Conservation (phyloP, 352 stramenopile species). For the Phytophthora pistaciae region DNA sequence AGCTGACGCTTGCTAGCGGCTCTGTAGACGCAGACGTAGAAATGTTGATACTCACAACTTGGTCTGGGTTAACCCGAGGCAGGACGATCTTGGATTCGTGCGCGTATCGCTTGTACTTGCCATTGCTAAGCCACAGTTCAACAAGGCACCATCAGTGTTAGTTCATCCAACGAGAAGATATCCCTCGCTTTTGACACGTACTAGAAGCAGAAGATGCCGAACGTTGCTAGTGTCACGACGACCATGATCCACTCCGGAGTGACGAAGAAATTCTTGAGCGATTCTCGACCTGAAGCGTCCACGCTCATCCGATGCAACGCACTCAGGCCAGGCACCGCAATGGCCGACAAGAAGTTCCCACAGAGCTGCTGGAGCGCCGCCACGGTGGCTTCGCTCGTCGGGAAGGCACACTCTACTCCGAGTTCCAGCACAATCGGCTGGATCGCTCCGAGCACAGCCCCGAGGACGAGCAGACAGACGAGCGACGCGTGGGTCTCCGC, state of each 20-base stretch:
- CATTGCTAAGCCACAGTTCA: slow-evolving; percentile 42
- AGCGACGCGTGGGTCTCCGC: slow-evolving; percentile 34
- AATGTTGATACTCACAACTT: neutral
- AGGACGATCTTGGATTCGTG: slow-evolving; percentile 39
- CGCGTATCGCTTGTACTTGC: slow-evolving; percentile 62
- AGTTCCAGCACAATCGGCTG: slow-evolving; percentile 78
- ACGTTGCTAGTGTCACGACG: slow-evolving; percentile 43
- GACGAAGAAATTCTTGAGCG: slow-evolving; percentile 52
- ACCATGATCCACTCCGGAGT: slow-evolving; percentile 68
- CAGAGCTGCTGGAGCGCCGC: slow-evolving; percentile 77
- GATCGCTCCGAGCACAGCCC: slow-evolving; percentile 64
- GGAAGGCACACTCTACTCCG: slow-evolving; percentile 74
- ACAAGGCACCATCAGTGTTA: neutral
- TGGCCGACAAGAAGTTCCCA: slow-evolving; percentile 74
- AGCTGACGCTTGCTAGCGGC: neutral
- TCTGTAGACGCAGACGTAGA: neutral
- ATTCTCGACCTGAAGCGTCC: slow-evolving; percentile 29
- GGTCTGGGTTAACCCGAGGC: neutral
- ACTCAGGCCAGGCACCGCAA: slow-evolving; percentile 58
- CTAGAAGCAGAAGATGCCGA: slow-evolving; percentile 63
- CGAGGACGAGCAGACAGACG: slow-evolving; percentile 53
- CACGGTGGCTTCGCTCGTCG: slow-evolving; percentile 76
- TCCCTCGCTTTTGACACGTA: slow-evolving; percentile 29
- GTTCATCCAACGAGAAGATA: neutral
- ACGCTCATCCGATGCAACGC: slow-evolving; percentile 46